Evolutionary conservation across 2,329 filamentous ascomycete species (phyloP).

Genomic region (Sphaerostilbella broomeana): DNA sequence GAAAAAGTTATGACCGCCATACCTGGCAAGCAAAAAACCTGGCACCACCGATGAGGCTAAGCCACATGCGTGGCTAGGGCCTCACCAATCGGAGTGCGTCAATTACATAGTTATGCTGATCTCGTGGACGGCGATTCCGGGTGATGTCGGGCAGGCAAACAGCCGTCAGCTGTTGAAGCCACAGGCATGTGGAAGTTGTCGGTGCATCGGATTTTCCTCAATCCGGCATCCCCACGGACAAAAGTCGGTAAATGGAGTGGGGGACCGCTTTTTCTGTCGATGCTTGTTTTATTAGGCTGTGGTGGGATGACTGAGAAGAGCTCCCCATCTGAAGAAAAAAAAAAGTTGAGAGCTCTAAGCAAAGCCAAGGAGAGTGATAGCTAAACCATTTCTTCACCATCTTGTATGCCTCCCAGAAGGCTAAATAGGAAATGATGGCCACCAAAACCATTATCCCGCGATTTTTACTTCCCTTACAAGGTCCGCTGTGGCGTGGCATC

Average conservation of each 20-base stretch:
- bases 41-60: conserved; percentile 13
- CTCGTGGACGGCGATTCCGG: conserved; percentile 23
- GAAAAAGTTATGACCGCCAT: conserved; percentile 37
- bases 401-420: too few species aligned
- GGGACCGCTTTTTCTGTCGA: conserved; percentile 1
- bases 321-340: conserved; percentile 8
- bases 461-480: conserved; percentile 60
- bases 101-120: conserved; percentile 27
- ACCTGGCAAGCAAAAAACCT: conserved; percentile 15
- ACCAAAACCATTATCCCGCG: conserved; percentile 52
- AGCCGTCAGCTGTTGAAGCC: not conserved
- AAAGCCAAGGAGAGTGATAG: too few species aligned
- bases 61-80: conserved; percentile 24
- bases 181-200: not conserved
- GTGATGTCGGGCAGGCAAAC: conserved; percentile 27
- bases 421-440: too few species aligned
- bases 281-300: conserved; percentile 3
- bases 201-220: conserved; percentile 11
- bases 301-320: conserved; percentile 6
- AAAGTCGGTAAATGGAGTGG: conserved; percentile 15
- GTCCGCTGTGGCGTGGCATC: conserved; percentile 47
- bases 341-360: too few species aligned
- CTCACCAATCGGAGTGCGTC: conserved; percentile 31
- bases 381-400: not conserved
- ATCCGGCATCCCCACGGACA: conserved; percentile 4